Base-by-base conservation (phyloP, 352 stramenopile genomes). In the Phytopythium boreale region DNA sequence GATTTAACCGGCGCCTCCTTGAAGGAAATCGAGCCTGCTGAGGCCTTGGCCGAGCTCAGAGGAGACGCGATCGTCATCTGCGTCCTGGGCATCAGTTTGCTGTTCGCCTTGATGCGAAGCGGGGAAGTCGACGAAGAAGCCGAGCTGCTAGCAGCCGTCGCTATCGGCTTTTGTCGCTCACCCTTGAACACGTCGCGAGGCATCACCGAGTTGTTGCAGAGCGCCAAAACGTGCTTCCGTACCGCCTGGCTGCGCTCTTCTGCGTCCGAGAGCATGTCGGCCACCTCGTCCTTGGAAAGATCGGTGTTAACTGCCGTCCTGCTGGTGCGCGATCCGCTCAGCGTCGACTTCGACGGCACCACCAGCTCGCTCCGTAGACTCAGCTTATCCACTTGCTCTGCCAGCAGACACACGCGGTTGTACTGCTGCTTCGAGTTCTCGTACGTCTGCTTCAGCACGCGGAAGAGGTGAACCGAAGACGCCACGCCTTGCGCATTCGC, bases 361-460 rank as follows among this genome's bases (percentile, higher is more conserved):
- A 67, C 60, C 17, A 24, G 64, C 29, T 84, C 69, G 19, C 65
- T 69, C 57, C 63, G 63, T 59, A 91, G 39, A 59, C 62, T 88
- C 49, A 90, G 37, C 11, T 76, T 79, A 31, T 88, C 77, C 37
- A 91, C 56, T 27, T 84, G 61, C 39, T 88, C 70, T 56, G 80
- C 69, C 17, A 91, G 49, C 10, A 76, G 67, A 39, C 70, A 89
- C 19, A 79, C 80, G 19, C 71, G 76, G 68, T 91, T 89, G 63
- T 91, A 91, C 67, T 91, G 79, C 47, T 82, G 61, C 71, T 91
- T 91, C 19, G 82, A 89, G 36, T 70, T 89, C 59, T 91, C 80
- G 53, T 89, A 91, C 41, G 82, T 91, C 39, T 89, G 79, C 61
- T 89, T 89, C 29, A 91, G 62, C 31, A 88, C 77, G 56, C 79